These are phyloP conservation scores for Corinectria fuckeliana DNA, from an alignment of 2,329 filamentous ascomycete species.

Conservation along the genomic window DNA sequence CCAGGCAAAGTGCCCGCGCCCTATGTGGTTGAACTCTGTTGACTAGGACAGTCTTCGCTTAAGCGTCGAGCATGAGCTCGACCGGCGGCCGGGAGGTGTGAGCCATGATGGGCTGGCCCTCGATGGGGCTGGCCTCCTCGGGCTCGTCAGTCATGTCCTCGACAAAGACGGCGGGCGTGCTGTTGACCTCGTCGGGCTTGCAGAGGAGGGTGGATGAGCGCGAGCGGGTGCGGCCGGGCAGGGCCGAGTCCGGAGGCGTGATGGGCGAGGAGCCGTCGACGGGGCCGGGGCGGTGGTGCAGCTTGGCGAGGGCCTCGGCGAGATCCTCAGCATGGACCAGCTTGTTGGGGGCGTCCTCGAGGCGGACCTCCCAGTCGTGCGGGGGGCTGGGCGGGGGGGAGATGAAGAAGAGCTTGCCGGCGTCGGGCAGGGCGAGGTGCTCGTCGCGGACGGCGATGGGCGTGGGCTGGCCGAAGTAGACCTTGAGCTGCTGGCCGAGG, in stretches of 20 bases:
- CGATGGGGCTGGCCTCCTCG: constrained; percentile 51
- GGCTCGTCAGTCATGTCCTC: constrained; percentile 70
- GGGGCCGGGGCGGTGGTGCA: constrained; percentile 57
- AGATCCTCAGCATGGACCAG: constrained; percentile 73
- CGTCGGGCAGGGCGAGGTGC: constrained; percentile 70
- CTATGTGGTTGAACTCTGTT: not conserved
- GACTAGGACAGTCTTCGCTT: constrained; percentile 7
- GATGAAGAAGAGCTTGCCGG: constrained; percentile 77
- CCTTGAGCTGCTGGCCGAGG: constrained; percentile 71
- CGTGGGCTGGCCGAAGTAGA: constrained; percentile 72
- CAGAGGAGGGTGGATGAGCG: constrained; percentile 72
- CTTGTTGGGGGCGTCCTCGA: constrained; percentile 75
- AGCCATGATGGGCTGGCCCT: constrained; percentile 58
- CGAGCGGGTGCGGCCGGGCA: constrained; percentile 52
- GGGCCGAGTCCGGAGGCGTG: constrained; percentile 40
- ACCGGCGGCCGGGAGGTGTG: constrained; percentile 69
- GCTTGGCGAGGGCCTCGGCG: constrained; percentile 68
- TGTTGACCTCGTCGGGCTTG: constrained; percentile 62
- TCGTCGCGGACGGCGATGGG: constrained; percentile 61
- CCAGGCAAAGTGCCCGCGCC: not conserved
- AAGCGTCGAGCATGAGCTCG: constrained; percentile 64
- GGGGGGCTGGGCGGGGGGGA: constrained; percentile 72
- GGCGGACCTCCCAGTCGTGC: constrained; percentile 71
- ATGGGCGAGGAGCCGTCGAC: constrained; percentile 45
- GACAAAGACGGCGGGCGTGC: constrained; percentile 69